These are phyloP conservation scores for Aspergillus saccharolyticus DNA, from an alignment of 495 filamentous ascomycete species.

Conservation along the genomic window DNA sequence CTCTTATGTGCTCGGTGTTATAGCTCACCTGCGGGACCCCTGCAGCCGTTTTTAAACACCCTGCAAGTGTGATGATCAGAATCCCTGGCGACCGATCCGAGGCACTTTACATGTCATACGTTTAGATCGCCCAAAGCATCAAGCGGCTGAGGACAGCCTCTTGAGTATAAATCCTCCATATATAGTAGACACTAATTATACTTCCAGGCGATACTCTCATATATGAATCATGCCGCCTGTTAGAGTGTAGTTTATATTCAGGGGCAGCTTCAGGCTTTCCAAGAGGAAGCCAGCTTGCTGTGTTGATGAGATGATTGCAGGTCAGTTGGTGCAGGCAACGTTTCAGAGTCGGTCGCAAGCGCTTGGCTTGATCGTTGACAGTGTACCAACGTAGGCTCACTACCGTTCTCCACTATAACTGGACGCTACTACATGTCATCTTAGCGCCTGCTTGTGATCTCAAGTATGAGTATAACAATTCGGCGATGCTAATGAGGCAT, in stretches of 20 bases:
- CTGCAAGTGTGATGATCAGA: not conserved
- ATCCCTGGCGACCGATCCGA: not conserved
- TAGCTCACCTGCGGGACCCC: not conserved
- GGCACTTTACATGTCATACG: not conserved
- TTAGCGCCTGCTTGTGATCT: not conserved
- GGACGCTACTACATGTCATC: not conserved
- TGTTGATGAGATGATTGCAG: not conserved
- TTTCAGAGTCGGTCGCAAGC: not conserved
- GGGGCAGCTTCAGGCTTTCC: not conserved
- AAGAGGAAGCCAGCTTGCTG: not conserved
- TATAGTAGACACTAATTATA: not conserved
- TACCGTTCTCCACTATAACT: not conserved
- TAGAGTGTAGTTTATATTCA: not conserved
- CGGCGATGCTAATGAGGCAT: not conserved
- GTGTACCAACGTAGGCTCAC: not conserved
- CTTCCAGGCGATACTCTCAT: not conserved
- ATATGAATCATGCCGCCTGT: not conserved
- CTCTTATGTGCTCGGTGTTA: not conserved
- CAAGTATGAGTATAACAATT: not conserved
- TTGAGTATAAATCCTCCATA: not conserved
- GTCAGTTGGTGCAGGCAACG: not conserved
- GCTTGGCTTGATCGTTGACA: not conserved
- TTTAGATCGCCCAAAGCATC: not conserved
- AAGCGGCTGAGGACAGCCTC: not conserved
- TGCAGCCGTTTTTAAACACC: not conserved